Evolutionary conservation across 306 rosid species (phyloP), one percentile per base, ranked within the genome.

Genomic region (Cicer bijugum): DNA sequence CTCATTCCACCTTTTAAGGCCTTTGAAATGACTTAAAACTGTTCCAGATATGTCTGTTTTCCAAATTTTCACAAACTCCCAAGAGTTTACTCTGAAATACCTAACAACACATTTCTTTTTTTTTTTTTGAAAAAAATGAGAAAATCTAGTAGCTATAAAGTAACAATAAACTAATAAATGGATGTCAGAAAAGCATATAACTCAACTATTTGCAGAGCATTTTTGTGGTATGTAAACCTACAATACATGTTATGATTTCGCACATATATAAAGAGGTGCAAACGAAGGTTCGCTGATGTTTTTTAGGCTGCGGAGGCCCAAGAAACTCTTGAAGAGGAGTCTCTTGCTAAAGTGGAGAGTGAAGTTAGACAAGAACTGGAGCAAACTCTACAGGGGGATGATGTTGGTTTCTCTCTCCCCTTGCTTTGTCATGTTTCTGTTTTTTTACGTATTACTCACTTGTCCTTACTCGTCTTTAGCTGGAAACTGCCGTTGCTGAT

Each of bases 271-370:
- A 48, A 39, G 68, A 61, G 74, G 35, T 74, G 10, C 66, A 55
- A 69, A 69, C 43, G 43, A 76, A 73, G 83, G 69, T 86, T 81
- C 71, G 83, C 84, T 79, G 68, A 82, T 75, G 58, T 80, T 82
- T 75, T 74, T 82, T 88, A 94, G 99, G 99, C 99, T 81, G 97
- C 97, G 79, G 99, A 94, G 88, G 99, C 99, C 68, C 99, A 94
- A 85, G 99, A 94, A 88, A 84, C 95, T 56, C 97, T 94, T 75
- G 99, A 94, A 80, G 92, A 87, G 84, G 99, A 94, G 77, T 91
- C 99, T 82, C 90, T 94, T 80, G 82, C 89, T 75, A 91, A 82
- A 84, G 90, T 94, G 75, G 96, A 91, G 89, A 82, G 79, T 52
- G 97, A 94, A 79, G 97, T 94, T 81, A 88, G 96, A 83, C 89